Percentiles rank a stretch among this genome's conserved stretches.
phyloP scores from a whole-genome alignment of 805 yeast species.

The Metschnikowia colocasiae region DNA sequence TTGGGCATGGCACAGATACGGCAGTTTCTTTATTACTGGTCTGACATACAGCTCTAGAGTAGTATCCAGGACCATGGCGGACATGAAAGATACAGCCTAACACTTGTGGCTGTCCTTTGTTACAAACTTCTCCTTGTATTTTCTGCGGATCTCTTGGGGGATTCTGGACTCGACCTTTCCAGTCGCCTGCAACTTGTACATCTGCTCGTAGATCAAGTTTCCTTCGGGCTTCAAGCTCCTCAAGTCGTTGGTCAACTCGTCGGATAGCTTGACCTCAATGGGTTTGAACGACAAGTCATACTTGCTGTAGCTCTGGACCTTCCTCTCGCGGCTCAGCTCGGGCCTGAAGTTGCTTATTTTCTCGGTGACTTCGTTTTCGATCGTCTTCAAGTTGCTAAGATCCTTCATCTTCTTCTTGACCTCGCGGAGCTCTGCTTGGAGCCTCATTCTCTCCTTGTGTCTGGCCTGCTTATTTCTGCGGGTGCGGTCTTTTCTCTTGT shows the following conservation, averaged over 20 bases:
- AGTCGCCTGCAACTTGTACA: conserved; percentile 73
- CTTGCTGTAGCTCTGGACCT: conserved; percentile 34
- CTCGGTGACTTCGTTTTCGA: conserved; percentile 29
- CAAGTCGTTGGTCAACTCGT: conserved; percentile 82
- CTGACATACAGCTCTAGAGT: too few relatives aligned
- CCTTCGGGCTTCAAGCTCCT: conserved; percentile 90
- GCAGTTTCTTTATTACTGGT: too few relatives aligned
- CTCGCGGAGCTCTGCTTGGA: conserved; percentile 55
- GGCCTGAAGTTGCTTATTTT: conserved; percentile 27
- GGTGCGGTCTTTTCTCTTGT: conserved; percentile 69
- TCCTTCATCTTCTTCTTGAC: conserved; percentile 60
- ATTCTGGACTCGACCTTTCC: conserved; percentile 87
- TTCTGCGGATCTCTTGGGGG: conserved; percentile 61
- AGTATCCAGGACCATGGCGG: too few relatives aligned
- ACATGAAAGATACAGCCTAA: too few relatives aligned
- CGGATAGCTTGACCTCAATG: conserved; percentile 78
- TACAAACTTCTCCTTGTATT: conserved; percentile 69
- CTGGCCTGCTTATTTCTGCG: conserved; percentile 70
- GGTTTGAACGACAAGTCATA: conserved; percentile 39
- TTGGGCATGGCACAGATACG: too few relatives aligned
- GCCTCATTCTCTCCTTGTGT: conserved; percentile 54
- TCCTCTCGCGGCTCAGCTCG: conserved; percentile 22
- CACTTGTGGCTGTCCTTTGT: conserved; percentile 87
- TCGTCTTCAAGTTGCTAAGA: conserved; percentile 37
- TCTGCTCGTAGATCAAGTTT: conserved; percentile 73